Conservation (phyloP, 306 rosid species). For the Mimosa bimucronata region DNA sequence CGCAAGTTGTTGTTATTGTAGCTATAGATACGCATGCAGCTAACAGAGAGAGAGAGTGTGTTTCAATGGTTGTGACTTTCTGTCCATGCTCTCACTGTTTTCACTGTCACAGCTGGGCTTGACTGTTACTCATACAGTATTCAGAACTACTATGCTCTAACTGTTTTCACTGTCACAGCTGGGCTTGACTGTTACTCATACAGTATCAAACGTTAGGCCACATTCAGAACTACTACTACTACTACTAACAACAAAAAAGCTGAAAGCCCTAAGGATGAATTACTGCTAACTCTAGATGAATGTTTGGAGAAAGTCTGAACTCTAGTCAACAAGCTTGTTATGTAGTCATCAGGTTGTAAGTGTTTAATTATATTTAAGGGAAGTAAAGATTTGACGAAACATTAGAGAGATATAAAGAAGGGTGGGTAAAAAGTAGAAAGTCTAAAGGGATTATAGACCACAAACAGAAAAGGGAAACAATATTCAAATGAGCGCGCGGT, state of each 20-base stretch:
- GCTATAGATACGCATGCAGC: not conserved
- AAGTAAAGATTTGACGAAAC: conserved; percentile 6
- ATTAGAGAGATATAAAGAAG: not conserved
- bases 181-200: conserved; percentile 30
- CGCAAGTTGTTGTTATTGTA: conserved; percentile 22
- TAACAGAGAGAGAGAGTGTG: not conserved
- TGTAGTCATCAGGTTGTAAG: not conserved
- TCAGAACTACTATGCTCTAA: not conserved
- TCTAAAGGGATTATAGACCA: not conserved
- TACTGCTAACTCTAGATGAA: no score
- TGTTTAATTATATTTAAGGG: not conserved
- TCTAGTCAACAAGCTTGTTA: not conserved
- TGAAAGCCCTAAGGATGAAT: not conserved
- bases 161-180: not conserved
- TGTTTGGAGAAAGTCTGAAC: not conserved
- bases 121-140: no score
- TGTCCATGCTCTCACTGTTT: not conserved
- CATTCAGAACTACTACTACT: not conserved
- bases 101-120: not conserved
- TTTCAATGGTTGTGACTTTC: not conserved
- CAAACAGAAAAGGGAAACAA: conserved; percentile 28
- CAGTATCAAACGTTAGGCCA: conserved; percentile 24
- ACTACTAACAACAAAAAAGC: not conserved
- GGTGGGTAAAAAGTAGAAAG: conserved; percentile 12
- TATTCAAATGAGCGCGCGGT: conserved; percentile 27